Evolutionary conservation across 1,284 basidiomycete genomes (phyloP).

Genomic region (Sutorius eximius): DNA sequence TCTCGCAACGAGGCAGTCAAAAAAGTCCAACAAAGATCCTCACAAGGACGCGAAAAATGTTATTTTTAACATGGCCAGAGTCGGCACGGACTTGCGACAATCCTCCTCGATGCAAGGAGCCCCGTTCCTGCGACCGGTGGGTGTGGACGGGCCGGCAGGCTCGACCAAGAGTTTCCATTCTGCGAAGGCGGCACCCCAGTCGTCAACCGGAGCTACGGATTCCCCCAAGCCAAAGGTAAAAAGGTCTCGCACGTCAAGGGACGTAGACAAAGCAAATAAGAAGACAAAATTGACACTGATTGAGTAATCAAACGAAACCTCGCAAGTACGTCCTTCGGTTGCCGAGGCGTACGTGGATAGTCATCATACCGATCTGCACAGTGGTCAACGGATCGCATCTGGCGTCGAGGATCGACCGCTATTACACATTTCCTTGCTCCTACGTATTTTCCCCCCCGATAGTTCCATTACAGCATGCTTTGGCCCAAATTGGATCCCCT

Average conservation of each 20-base stretch:
- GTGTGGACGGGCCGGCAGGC: slow-evolving; percentile 20
- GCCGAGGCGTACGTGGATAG: slow-evolving; percentile 19
- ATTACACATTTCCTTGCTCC: slow-evolving; percentile 7
- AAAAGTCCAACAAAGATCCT: slow-evolving; percentile 22
- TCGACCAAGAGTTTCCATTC: slow-evolving; percentile 8
- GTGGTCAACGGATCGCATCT: slow-evolving; percentile 13
- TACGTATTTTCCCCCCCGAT: slow-evolving; percentile 14
- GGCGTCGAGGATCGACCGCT: slow-evolving; percentile 24
- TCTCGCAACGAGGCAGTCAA: slow-evolving; percentile 26
- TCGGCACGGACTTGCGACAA: slow-evolving; percentile 45
- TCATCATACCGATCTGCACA: slow-evolving; percentile 24
- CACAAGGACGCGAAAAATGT: slow-evolving; percentile 49
- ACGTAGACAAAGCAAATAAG: slow-evolving; percentile 25
- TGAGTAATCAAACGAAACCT: slow-evolving; percentile 24
- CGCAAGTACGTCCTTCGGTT: slow-evolving; percentile 21
- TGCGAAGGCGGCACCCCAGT: slow-evolving; percentile 6
- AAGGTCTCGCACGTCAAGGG: slow-evolving; percentile 17
- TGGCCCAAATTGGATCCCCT: slow-evolving; percentile 8
- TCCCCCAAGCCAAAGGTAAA: slow-evolving; percentile 17
- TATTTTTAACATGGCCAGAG: slow-evolving; percentile 50
- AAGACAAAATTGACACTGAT: slow-evolving; percentile 26
- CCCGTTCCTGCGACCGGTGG: slow-evolving; percentile 24
- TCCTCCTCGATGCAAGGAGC: slow-evolving; percentile 16
- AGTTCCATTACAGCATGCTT: slow-evolving; percentile 30
- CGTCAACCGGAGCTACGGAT: slow-evolving; percentile 7